Evolutionary conservation across 352 stramenopile species (phyloP).

Genomic region (Pythium phragmiticola): DNA sequence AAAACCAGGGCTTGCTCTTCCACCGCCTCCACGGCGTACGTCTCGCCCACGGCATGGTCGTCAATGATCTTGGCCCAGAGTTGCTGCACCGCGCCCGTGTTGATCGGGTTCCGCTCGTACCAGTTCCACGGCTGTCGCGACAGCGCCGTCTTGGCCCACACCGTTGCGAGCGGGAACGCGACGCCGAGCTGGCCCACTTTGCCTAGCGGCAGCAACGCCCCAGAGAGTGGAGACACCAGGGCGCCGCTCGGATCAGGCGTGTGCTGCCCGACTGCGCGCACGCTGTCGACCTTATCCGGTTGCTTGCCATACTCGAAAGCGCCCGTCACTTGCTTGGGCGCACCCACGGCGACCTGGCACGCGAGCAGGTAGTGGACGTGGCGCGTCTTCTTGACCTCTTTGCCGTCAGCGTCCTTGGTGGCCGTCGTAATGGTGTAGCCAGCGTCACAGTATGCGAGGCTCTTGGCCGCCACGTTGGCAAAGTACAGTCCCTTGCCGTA

Average conservation of each 20-base stretch:
- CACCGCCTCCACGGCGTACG: conserved; percentile 32
- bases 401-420: conserved; percentile 31
- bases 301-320: conserved; percentile 27
- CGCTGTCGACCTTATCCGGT: conserved; percentile 55
- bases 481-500: conserved; percentile 90
- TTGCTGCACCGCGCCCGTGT: conserved; percentile 34
- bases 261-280: conserved; percentile 50
- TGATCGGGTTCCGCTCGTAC: conserved; percentile 39
- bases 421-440: conserved; percentile 47
- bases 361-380: conserved; percentile 71
- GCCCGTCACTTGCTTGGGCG: conserved; percentile 32
- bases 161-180: conserved; percentile 35
- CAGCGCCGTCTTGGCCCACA: conserved; percentile 58
- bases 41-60: conserved; percentile 43
- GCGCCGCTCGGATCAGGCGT: conserved; percentile 44
- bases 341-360: conserved; percentile 67
- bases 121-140: conserved; percentile 30
- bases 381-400: conserved; percentile 41
- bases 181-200: conserved; percentile 43
- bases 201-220: conserved; percentile 51
- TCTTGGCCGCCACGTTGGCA: conserved; percentile 76
- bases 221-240: conserved; percentile 56
- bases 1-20: conserved; percentile 40
- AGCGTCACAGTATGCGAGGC: conserved; percentile 65
- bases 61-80: conserved; percentile 45